Base-by-base conservation (phyloP, 768 basidiomycete species). In the Tricholoma sp. region DNA sequence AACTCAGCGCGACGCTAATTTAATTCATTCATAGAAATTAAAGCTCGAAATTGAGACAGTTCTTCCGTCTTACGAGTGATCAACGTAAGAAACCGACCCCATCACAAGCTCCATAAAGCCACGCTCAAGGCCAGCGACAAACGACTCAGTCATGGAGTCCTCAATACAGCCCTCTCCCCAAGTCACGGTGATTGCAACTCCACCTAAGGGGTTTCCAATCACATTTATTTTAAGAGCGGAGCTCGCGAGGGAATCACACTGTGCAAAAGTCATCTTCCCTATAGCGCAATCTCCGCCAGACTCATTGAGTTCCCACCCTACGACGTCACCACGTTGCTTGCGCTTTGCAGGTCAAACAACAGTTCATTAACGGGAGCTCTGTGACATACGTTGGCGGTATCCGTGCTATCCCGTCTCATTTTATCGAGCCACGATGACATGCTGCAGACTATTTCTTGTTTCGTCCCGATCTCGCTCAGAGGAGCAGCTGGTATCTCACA, bases 381-480 rank as follows among this genome's bases (percentile, higher is more conserved):
- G n/a, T n/a, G n/a, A 19, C 64, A 71, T 54, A 51, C 59, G 2
- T 59, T 76, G 51, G 63, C 67, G 3, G 58, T 66, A 9, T 57
- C 64, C 9, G 58, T 64, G n/a, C 58, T 74, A 14, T 69, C 73
- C 10, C 59, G 58, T 12, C 57, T 71, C 22, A 55, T 73, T 29
- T 45, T 57, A 3, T 19, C 61, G 5, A 56, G 21, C 18, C 51
- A 52, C 34, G 32, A 21, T 18, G 59, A 51, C 14, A 43, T 27
- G 27, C 50, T 52, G 35, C 58, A 63, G 34, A 60, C 63, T 16
- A 62, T 68, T 50, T 63, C 64, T 14, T 61, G 62, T 4, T n/a
- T 11, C 31, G 62, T 74, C 9, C 67, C 76, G 16, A 61, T 74
- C 21, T 74, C 73, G 8, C 68, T 75, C 9, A 70, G 76, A 10